phyloP scores from a whole-genome alignment of 176 grass and related monocot species.

The Typha latifolia region DNA sequence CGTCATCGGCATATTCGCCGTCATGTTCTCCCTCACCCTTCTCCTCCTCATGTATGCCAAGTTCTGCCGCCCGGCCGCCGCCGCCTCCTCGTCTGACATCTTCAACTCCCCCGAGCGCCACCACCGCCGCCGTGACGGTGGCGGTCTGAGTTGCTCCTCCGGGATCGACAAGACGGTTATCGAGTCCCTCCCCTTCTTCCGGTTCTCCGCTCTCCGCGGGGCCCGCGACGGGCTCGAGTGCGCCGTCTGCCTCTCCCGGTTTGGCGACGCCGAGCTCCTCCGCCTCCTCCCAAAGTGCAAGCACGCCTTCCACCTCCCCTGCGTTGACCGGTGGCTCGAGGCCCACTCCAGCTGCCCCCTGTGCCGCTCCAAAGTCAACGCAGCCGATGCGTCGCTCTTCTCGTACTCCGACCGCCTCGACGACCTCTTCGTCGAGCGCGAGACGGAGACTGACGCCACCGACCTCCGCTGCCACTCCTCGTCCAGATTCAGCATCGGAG shows the following conservation, averaged over 20 bases:
- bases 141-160: background rate
- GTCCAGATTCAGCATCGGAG: constrained; percentile 33
- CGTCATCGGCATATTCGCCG: constrained; percentile 75
- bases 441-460: background rate
- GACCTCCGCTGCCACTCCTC: constrained; percentile 43
- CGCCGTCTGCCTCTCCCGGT: constrained; percentile 70
- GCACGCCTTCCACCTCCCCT: constrained; percentile 74
- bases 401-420: constrained; percentile 29
- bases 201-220: constrained; percentile 56
- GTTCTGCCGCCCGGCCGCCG: constrained; percentile 48
- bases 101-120: background rate
- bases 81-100: background rate
- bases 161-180: constrained; percentile 50
- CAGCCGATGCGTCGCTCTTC: constrained; percentile 27
- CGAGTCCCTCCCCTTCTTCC: constrained; percentile 81
- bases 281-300: constrained; percentile 79
- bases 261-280: constrained; percentile 60
- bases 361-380: constrained; percentile 47
- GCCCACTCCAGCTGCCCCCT: constrained; percentile 70
- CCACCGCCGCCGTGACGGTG: background rate
- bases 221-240: constrained; percentile 74
- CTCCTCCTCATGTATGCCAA: constrained; percentile 91
- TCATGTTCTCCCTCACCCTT: constrained; percentile 84
- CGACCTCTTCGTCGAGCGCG: constrained; percentile 14
- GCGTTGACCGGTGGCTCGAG: constrained; percentile 77